Base-by-base conservation (phyloP, 257 asterid species). In the Catharanthus roseus region DNA sequence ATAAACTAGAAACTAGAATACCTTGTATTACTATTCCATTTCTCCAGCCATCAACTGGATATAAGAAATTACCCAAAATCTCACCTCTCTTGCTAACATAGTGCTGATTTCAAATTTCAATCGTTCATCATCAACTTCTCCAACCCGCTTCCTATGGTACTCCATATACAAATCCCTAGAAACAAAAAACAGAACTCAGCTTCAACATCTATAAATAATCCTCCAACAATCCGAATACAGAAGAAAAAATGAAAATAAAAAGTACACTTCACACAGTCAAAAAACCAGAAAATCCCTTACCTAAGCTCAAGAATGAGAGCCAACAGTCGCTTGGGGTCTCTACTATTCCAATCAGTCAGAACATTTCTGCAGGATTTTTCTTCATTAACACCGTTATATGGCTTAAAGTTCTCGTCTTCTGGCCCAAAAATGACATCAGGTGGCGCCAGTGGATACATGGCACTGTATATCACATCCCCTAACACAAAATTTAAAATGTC, bases 381-480 rank as follows among this genome's bases (percentile, higher is more conserved):
- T 29, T 67, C 85, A 29, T 26, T 41, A 58, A 29, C 67, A 49
- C 66, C 80, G 23, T 44, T 58, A 80, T 79, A 88, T 8, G 96
- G 97, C 77, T 76, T 77, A 75, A 95, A 95, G 63, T 71, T 76
- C 71, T 83, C 97, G 53, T 95, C 96, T 65, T 91, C 97, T 3
- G 85, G 86, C 31, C 89, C 96, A 64, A 95, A 95, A 69, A 95
- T 86, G 58, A 95, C 72, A 85, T 95, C 97, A 1, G 99, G 99
- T 1, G 85, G 85, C 50, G 95, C 85, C 82, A 95, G 58, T 10
- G 99, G 97, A 78, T 89, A 91, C 77, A 78, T 55, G 0, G 96
- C 97, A 76, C 89, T 88, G 82, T 82, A 91, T 65, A 85, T 66
- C 39, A 91, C 82, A 85, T 91, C 99, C 99, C 99, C 99, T 91